These are phyloP conservation scores for Halteria grandinella DNA, from an alignment of 73 alveolate species.

Conservation along the genomic window DNA sequence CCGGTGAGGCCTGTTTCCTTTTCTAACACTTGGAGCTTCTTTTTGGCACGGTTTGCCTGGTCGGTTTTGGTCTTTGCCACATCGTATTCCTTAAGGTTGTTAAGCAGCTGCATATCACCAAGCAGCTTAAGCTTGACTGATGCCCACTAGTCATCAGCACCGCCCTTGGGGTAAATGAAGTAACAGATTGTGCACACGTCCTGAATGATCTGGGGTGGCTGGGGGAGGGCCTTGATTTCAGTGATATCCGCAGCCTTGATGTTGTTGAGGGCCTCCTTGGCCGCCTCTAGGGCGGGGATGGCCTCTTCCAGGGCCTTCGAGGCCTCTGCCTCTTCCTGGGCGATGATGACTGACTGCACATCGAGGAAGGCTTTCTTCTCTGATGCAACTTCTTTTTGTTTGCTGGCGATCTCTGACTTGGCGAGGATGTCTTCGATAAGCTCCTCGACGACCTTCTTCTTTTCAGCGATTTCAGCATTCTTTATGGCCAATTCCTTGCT, in stretches of 20 bases:
- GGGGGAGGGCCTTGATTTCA: slow-evolving; percentile 74
- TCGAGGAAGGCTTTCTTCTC: slow-evolving; percentile 79
- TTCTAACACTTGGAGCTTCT: slow-evolving; percentile 43
- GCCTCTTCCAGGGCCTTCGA: slow-evolving; percentile 81
- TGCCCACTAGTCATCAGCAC: slow-evolving; percentile 81
- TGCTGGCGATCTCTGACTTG: slow-evolving; percentile 77
- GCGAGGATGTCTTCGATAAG: slow-evolving; percentile 80
- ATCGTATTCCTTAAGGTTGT: slow-evolving; percentile 68
- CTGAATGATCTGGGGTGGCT: slow-evolving; percentile 76
- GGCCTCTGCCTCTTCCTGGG: slow-evolving; percentile 80
- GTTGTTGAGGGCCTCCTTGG: slow-evolving; percentile 67
- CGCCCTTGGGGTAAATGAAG: slow-evolving; percentile 79
- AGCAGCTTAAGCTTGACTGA: slow-evolving; percentile 74
- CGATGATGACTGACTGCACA: slow-evolving; percentile 69
- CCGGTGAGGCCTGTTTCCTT: slow-evolving; percentile 51
- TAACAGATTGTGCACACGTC: slow-evolving; percentile 69
- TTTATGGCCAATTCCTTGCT: slow-evolving; percentile 77
- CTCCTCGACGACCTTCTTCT: slow-evolving; percentile 75
- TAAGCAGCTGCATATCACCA: slow-evolving; percentile 70
- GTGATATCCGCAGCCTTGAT: slow-evolving; percentile 73
- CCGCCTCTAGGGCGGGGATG: slow-evolving; percentile 85
- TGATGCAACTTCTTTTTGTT: slow-evolving; percentile 75
- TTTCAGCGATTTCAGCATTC: slow-evolving; percentile 81
- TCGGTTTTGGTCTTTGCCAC: slow-evolving; percentile 60
- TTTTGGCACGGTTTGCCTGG: slow-evolving; percentile 66